phyloP scores from a whole-genome alignment of 495 filamentous ascomycete genomes.

The Staphylotrichum longicolle region DNA sequence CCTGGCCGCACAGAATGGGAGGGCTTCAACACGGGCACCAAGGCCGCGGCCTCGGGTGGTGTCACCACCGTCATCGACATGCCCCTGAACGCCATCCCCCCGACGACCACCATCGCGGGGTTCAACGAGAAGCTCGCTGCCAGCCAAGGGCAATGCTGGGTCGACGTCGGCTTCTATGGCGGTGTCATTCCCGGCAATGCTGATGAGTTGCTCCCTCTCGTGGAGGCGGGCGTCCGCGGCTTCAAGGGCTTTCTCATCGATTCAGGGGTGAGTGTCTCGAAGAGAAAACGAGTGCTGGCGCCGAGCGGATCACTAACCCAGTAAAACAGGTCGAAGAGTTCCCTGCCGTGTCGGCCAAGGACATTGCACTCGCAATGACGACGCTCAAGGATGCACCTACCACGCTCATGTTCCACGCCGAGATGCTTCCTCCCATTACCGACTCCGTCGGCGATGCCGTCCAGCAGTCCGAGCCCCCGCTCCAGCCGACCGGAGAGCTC shows the following conservation, averaged over 20 bases:
- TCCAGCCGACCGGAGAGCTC: constrained; percentile 71
- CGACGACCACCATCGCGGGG: constrained; percentile 83
- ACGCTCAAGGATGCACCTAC: constrained; percentile 74
- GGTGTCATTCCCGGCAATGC: constrained; percentile 92
- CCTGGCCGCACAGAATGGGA: constrained; percentile 98
- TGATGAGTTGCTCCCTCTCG: constrained; percentile 72
- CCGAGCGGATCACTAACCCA: constrained; percentile 17
- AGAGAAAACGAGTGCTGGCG: not conserved
- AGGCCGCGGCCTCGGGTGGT: constrained; percentile 90
- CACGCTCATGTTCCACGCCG: constrained; percentile 96
- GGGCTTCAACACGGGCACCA: constrained; percentile 90
- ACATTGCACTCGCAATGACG: constrained; percentile 75
- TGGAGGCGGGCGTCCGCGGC: constrained; percentile 81
- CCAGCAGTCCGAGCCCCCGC: constrained; percentile 68
- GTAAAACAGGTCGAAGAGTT: constrained; percentile 80
- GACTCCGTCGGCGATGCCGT: constrained; percentile 78
- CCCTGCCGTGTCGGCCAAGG: constrained; percentile 76
- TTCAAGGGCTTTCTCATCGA: constrained; percentile 99
- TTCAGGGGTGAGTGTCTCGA: constrained; percentile 67
- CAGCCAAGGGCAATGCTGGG: constrained; percentile 90
- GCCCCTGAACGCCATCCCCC: constrained; percentile 96
- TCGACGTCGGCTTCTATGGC: constrained; percentile 97
- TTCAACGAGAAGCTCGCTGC: constrained; percentile 83
- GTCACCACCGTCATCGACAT: constrained; percentile 99
- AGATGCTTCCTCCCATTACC: constrained; percentile 90